Evolutionary conservation across 305 asterid genomes (phyloP), one percentile per base, ranked within the genome.

Genomic region (Fraxinus greggii): DNA sequence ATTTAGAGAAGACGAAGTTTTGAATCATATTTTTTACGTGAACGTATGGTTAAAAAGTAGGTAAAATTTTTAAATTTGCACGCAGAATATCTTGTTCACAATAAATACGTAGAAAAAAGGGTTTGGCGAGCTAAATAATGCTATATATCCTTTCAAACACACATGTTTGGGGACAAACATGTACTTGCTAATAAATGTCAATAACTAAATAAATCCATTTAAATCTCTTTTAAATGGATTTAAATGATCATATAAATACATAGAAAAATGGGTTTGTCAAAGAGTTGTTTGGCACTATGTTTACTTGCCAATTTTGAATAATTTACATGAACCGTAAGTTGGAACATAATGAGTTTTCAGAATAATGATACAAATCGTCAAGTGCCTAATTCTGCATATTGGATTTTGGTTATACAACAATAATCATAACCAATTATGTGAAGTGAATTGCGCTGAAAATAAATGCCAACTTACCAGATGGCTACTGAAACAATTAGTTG

Each of bases 401-500:
- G 40, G 73, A 69, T 29, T 29, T 13, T 31, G 36, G 75, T 28
- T 69, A 29, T 69, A 15, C 38, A 26, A 26, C 12, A 69, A 69
- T 29, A 15, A 67, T 29, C 38, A 69, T 31, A 15, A 69, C 40
- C 40, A 69, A 69, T 69, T 15, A 69, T 15, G 75, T 29, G 75
- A 69, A 10, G 72, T 24, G 72, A 65, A 5, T 69, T 69, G 35
- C 5, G 54, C 77, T n/a, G 70, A 74, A 61, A 75, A 29, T 1
- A 79, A 21, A 4, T 23, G 76, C 56, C 72, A 48, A 73, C 59
- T 48, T 48, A 82, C 56, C 28, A 31, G 54, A 77, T 42, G 36
- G 80, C 73, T 70, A 85, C 77, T 33, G 36, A 56, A 79, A 61
- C 24, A 73, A 81, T 45, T 70, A 29, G 56, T 19, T 29, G 74